These are phyloP conservation scores for Populus ilicifolia DNA, from an alignment of 345 rosid genomes.

Conservation along the genomic window DNA sequence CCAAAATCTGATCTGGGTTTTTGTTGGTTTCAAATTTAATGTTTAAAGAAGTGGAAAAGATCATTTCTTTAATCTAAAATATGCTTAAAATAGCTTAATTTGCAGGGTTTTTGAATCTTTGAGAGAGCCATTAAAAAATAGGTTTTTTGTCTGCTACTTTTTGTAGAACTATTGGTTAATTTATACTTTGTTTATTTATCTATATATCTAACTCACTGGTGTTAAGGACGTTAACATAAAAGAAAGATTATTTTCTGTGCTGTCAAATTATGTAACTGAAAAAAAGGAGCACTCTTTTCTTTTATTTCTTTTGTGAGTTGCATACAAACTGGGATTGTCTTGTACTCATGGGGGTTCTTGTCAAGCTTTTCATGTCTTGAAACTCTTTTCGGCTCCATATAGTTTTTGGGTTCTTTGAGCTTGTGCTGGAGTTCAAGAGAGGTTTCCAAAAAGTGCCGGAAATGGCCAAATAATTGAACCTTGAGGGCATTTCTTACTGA, in stretches of 20 bases:
- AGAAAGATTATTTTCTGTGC: neutral
- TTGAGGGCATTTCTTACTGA: constrained; percentile 15
- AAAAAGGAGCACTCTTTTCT: constrained; percentile 13
- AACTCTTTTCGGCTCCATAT: constrained; percentile 24
- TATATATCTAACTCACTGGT: constrained; percentile 6
- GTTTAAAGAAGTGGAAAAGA: constrained; percentile 22
- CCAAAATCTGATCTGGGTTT: constrained; percentile 20
- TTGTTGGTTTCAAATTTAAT: constrained; percentile 21
- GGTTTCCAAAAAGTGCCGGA: constrained; percentile 17
- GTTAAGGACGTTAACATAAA: constrained; percentile 24
- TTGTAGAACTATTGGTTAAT: constrained; percentile 1
- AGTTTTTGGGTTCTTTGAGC: constrained; percentile 27
- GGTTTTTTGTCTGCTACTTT: constrained; percentile 30
- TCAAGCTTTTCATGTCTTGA: constrained; percentile 21
- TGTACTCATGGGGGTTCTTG: constrained; percentile 11
- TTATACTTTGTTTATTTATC: neutral
- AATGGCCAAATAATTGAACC: constrained; percentile 23
- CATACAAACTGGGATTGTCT: constrained; percentile 20
- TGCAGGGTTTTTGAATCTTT: constrained; percentile 22
- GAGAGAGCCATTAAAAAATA: constrained; percentile 22
- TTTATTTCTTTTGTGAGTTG: neutral
- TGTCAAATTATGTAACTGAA: constrained; percentile 22
- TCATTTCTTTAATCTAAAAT: neutral
- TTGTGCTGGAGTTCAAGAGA: constrained; percentile 12
- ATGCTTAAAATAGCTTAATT: constrained; percentile 21